These are phyloP conservation scores for Aspergillus bombycis DNA, from an alignment of 2,329 filamentous ascomycete species.

Conservation along the genomic window DNA sequence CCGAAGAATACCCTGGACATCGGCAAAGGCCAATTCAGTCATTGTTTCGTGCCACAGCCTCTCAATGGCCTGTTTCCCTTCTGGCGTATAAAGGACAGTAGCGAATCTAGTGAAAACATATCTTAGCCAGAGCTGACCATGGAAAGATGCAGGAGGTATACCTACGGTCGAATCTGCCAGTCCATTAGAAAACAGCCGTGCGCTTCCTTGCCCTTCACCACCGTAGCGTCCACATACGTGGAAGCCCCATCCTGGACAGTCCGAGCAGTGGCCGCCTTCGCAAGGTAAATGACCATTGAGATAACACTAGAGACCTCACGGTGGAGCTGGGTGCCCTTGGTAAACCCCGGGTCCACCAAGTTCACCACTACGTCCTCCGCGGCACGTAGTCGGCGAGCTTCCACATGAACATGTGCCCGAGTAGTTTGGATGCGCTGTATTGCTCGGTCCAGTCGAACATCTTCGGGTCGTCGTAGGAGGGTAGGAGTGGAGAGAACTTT, in stretches of 20 bases:
- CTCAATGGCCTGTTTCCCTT: conserved; percentile 40
- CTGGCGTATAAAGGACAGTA: conserved; percentile 32
- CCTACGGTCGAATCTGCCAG: conserved; percentile 7
- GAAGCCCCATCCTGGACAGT: conserved; percentile 45
- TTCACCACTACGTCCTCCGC: conserved; percentile 44
- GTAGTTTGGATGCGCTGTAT: conserved; percentile 2
- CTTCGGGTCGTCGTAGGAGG: not conserved
- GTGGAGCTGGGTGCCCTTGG: conserved; percentile 48
- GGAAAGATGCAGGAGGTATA: not conserved
- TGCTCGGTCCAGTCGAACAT: not conserved
- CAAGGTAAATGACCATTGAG: conserved; percentile 15
- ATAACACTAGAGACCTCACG: conserved; percentile 29
- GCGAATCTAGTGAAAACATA: conserved; percentile 7
- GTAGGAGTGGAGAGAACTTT: not conserved
- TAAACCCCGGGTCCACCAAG: conserved; percentile 51
- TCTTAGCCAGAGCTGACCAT: not conserved
- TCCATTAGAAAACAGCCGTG: conserved; percentile 54
- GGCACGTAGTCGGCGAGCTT: conserved; percentile 22
- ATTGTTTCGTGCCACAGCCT: conserved; percentile 40
- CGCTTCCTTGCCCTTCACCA: conserved; percentile 52
- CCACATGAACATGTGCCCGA: conserved; percentile 13
- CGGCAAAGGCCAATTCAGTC: conserved; percentile 24
- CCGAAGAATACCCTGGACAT: conserved; percentile 13
- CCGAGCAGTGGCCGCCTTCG: conserved; percentile 16
- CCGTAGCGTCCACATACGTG: conserved; percentile 52